phyloP scores from a whole-genome alignment of 208 protist species.

The Wallacemonas sp. region DNA sequence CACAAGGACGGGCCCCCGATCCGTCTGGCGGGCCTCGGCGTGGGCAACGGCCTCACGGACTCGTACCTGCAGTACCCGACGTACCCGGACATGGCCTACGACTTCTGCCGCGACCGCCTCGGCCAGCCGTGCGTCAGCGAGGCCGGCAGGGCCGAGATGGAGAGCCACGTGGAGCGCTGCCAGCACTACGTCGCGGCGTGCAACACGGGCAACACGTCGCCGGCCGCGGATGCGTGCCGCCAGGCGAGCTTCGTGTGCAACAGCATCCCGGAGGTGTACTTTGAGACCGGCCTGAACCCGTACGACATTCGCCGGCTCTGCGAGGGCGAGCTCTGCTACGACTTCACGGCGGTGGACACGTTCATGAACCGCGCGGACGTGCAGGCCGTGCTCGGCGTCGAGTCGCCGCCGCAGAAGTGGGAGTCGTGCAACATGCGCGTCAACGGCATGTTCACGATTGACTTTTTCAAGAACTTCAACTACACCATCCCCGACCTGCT shows the following conservation, averaged over 20 bases:
- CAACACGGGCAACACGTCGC: conserved; percentile 18
- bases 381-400: conserved; percentile 57
- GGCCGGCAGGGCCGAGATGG: conserved; percentile 16
- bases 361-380: conserved; percentile 71
- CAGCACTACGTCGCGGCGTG: conserved; percentile 21
- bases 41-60: conserved; percentile 91
- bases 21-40: conserved; percentile 65
- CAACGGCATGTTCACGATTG: conserved; percentile 41
- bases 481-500: conserved; percentile 61
- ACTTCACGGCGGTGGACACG: conserved; percentile 46
- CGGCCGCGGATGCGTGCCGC: conserved; percentile 28
- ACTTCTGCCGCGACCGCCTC: conserved; percentile 49
- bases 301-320: conserved; percentile 85
- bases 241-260: conserved; percentile 38
- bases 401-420: conserved; percentile 38
- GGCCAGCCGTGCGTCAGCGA: conserved; percentile 48
- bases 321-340: conserved; percentile 80
- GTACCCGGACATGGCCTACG: conserved; percentile 68
- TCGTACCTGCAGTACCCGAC: conserved; percentile 68
- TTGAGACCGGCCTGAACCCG: conserved; percentile 64
- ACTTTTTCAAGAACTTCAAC: conserved; percentile 79
- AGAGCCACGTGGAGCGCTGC: conserved; percentile 13
- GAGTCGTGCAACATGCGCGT: conserved; percentile 62
- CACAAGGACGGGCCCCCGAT: conserved; percentile 35
- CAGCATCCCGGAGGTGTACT: conserved; percentile 40